Conservation (phyloP, 441 rosid genomes). For the Dalechampia spathulata region DNA sequence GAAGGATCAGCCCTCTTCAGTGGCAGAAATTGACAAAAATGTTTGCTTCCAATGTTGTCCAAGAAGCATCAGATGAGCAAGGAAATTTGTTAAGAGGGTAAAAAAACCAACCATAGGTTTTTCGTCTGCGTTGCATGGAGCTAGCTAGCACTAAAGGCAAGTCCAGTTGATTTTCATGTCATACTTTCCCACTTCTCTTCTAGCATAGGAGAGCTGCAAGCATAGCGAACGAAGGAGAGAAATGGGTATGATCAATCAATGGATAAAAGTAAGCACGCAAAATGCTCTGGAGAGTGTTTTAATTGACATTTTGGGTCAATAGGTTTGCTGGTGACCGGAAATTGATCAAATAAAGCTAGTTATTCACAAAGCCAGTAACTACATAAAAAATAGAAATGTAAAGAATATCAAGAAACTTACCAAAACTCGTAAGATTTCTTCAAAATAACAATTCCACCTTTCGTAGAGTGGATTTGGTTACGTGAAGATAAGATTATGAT, state of each 20-base stretch:
- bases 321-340: constrained; percentile 72
- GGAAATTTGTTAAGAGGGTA: no score
- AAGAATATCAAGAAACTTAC: background rate
- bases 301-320: constrained; percentile 58
- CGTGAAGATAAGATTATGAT: background rate
- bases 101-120: no score
- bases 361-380: background rate
- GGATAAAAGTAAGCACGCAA: constrained; percentile 23
- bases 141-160: background rate
- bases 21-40: constrained; percentile 19
- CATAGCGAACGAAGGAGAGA: constrained; percentile 14
- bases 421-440: background rate
- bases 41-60: no score
- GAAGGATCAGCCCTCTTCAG: constrained; percentile 16
- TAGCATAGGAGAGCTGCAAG: constrained; percentile 46
- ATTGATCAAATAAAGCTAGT: constrained; percentile 40
- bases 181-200: no score
- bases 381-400: no score
- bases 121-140: no score
- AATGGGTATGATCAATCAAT: constrained; percentile 11
- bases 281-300: constrained; percentile 60
- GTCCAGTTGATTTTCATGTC: no score
- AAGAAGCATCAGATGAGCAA: no score
- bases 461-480: background rate
- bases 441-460: background rate